Base-by-base conservation (phyloP, 1,284 basidiomycete species). In the Phylloboletellus chloephorus region DNA sequence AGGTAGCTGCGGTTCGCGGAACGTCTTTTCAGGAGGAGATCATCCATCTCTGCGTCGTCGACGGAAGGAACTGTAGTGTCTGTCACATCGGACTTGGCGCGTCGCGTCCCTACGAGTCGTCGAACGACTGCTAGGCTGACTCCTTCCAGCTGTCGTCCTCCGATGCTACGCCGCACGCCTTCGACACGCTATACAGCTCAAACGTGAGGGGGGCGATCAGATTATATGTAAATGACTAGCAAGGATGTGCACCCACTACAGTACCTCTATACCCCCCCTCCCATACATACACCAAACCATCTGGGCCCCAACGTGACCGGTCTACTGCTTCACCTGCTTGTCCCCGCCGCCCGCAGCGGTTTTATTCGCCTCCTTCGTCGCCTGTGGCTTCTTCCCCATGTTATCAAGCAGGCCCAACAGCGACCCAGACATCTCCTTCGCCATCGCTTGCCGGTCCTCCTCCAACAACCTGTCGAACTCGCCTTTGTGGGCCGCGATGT, bases 391-490 rank as follows among this genome's bases (percentile, higher is more conserved):
- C 52, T 71, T 71, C 1, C 60, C 63, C 31, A 62, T 30, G 12
- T 58, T 60, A 24, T 61, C 57, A 22, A 74, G 47, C 32, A 67
- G 59, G 20, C 68, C 64, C 41, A 72, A 63, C 24, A 78, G 41
- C 5, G 65, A 69, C 0, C 71, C 74, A 1, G 67, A 60, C 72
- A 77, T 75, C 56, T 77, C 74, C 42, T 73, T 72, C 54, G 80
- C 67, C 71, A 88, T 81, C 38, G 80, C 77, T 58, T 90, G 76
- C 60, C 82, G 82, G 55, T 97, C 91, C 50, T 89, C 85, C 58
- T 90, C 80, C 52, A 90, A 67, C 55, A 83, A 57, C 57, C 76
- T 73, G 64, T 92, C 84, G 52, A 98, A 81, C 50, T 86, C 78
- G 32, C 76, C 86, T 56, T 82, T 85, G 64, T 98, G 85, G 39